Evolutionary conservation across 805 yeast species (phyloP).

Genomic region (Wickerhamomyces bovis): DNA sequence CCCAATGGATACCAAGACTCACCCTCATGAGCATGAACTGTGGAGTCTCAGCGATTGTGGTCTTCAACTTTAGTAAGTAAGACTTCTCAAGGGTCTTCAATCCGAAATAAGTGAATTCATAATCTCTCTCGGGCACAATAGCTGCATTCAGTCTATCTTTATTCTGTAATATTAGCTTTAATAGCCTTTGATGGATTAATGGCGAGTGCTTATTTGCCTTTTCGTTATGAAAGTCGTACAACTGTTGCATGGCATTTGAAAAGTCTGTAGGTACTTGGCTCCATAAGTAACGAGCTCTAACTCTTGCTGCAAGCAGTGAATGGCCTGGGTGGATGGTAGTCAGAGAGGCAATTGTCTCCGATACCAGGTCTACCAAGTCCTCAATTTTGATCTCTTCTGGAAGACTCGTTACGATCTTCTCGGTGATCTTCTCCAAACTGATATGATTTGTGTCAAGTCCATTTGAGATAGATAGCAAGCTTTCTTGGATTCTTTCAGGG

Average conservation of each 20-base stretch:
- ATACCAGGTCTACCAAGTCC: conserved; percentile 75
- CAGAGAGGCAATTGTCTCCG: conserved; percentile 97
- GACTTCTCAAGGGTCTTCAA: conserved; percentile 86
- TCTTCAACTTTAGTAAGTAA: conserved; percentile 62
- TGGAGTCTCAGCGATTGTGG: conserved; percentile 78
- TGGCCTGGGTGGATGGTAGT: conserved; percentile 97
- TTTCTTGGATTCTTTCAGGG: background rate
- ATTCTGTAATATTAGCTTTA: conserved; percentile 54
- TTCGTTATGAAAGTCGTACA: conserved; percentile 77
- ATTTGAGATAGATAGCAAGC: background rate
- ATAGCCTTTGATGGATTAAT: conserved; percentile 62
- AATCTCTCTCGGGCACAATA: conserved; percentile 73
- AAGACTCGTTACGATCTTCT: conserved; percentile 31
- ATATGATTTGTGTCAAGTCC: conserved; percentile 1
- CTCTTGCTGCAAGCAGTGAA: conserved; percentile 89
- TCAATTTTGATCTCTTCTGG: conserved; percentile 90
- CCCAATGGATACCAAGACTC: conserved; percentile 83
- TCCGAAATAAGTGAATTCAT: conserved; percentile 76
- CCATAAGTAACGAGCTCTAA: conserved; percentile 90
- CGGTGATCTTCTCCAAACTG: background rate
- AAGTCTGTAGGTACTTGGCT: conserved; percentile 87
- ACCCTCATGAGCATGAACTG: conserved; percentile 90
- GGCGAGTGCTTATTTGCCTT: conserved; percentile 55
- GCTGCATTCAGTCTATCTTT: conserved; percentile 66
- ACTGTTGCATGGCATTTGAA: conserved; percentile 65